Base-by-base conservation (phyloP, 2,329 filamentous ascomycete genomes). In the Beauveria asiatica region DNA sequence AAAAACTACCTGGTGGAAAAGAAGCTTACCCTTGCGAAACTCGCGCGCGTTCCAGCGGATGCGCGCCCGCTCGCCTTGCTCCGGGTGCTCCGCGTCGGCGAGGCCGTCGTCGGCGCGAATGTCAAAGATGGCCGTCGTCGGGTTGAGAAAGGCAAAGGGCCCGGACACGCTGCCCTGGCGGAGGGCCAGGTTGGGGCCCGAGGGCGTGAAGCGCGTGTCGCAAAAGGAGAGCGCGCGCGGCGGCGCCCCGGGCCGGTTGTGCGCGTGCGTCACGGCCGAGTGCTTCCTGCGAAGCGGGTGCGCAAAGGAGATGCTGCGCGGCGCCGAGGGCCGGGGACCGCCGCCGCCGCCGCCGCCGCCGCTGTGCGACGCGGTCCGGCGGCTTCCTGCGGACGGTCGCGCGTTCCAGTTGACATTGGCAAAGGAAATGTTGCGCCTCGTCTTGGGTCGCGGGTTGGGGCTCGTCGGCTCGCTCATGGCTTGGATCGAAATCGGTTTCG, bases 41-140 rank as follows among this genome's bases (percentile, higher is more conserved):
- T 64, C 62, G 6, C 62, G 62, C 6, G 62, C 62, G 33, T 64
- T 64, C 62, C 62, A 64, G 11, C 61, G 60, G 9, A 64, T 37
- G 13, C 61, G 61, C 13, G 62, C 62, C 27, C 61, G 48, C 55
- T 64, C 50, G 1, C 55, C 52, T 2, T 19, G 21, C 37, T 59
- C 61, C 17, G 60, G 23, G 17, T 60, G 21, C 10, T 51, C 51
- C 5, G 49, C 27, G 8, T 62, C 57, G 25, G 56, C 27, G 25
- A 61, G 44, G 21, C 39, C 41, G 6, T 64, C 58, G 23, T 59
- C 59, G 37, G 41, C 37, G 3, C 37, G 19, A 30, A 64, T 64
- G 46, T 64, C 62, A 45, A 62, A 64, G 17, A 64, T 62, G 50
- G 62, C 62, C 16, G 61, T 61, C 19, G 62, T 64, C 17, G 61